These are phyloP conservation scores for Phylloboletellus chloephorus DNA, from an alignment of 1,284 basidiomycete species.

Conservation along the genomic window DNA sequence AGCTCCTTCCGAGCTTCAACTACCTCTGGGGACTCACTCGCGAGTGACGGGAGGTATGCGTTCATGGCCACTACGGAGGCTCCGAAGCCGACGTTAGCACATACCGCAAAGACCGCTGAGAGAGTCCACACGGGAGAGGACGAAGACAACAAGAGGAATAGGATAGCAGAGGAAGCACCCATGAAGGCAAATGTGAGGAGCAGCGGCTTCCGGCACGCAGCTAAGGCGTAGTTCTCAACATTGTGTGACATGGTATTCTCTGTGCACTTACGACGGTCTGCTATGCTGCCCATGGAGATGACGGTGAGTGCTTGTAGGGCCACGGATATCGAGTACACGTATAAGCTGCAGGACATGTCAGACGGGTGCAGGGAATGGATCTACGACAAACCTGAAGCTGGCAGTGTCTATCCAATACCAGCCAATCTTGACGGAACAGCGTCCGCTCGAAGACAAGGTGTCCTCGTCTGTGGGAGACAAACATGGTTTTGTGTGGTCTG, in stretches of 20 bases:
- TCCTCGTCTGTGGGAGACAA: constrained; percentile 18
- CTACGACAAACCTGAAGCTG: constrained; percentile 68
- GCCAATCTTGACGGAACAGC: constrained; percentile 71
- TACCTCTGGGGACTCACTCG: constrained; percentile 61
- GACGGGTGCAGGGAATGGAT: neutral
- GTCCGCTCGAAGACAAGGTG: constrained; percentile 29
- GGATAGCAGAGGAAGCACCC: constrained; percentile 60
- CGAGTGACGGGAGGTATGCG: constrained; percentile 77
- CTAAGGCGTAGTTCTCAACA: constrained; percentile 38
- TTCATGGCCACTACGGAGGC: constrained; percentile 85
- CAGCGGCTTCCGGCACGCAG: constrained; percentile 70
- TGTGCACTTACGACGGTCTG: constrained; percentile 69
- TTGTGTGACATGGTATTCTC: neutral
- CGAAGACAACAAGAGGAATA: constrained; percentile 72
- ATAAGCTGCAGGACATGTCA: constrained; percentile 52
- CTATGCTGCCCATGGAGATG: constrained; percentile 84
- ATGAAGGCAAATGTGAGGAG: constrained; percentile 69
- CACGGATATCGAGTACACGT: constrained; percentile 81
- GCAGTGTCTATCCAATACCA: constrained; percentile 83
- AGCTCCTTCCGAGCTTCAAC: constrained; percentile 40
- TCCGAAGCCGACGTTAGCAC: constrained; percentile 80
- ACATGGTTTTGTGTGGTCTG: constrained; percentile 55
- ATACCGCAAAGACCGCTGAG: constrained; percentile 58
- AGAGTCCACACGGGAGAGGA: constrained; percentile 62
- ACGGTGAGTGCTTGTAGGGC: constrained; percentile 84